phyloP scores from a whole-genome alignment of 2,329 filamentous ascomycete genomes.

The Ceratocystis harringtonii region DNA sequence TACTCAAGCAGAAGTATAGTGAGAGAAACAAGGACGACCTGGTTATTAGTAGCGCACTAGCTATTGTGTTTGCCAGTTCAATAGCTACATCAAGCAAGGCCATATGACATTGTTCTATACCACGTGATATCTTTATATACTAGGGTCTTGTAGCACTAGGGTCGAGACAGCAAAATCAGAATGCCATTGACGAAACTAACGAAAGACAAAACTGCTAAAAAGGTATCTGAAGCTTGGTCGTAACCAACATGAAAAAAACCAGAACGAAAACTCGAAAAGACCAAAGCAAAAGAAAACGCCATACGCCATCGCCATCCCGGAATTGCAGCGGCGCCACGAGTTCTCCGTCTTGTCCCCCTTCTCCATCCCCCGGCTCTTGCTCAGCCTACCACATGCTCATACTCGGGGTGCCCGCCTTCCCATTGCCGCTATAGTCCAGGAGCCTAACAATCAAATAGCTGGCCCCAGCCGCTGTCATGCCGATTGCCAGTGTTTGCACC shows the following conservation, averaged over 20 bases:
- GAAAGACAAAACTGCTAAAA: no score
- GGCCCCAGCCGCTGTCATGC: constrained; percentile 49
- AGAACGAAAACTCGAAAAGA: not conserved
- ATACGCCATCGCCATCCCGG: not conserved
- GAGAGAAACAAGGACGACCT: no score
- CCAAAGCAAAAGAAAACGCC: not conserved
- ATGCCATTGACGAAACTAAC: no score
- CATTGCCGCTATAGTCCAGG: constrained; percentile 28
- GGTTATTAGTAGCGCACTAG: no score
- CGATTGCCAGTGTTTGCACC: constrained; percentile 48
- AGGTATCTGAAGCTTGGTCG: no score
- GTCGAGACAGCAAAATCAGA: no score
- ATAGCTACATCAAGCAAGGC: no score
- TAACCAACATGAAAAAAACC: not conserved
- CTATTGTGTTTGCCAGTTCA: no score
- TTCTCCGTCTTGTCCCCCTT: not conserved
- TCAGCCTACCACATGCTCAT: not conserved
- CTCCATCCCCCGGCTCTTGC: not conserved
- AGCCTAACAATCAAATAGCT: constrained; percentile 47
- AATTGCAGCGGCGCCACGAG: not conserved
- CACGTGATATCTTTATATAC: no score
- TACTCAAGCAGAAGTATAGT: no score
- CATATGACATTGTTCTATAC: no score
- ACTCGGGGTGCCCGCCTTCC: not conserved
- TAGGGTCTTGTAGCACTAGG: no score